Base-by-base conservation (phyloP, 345 rosid genomes). In the Lepidium sativum region DNA sequence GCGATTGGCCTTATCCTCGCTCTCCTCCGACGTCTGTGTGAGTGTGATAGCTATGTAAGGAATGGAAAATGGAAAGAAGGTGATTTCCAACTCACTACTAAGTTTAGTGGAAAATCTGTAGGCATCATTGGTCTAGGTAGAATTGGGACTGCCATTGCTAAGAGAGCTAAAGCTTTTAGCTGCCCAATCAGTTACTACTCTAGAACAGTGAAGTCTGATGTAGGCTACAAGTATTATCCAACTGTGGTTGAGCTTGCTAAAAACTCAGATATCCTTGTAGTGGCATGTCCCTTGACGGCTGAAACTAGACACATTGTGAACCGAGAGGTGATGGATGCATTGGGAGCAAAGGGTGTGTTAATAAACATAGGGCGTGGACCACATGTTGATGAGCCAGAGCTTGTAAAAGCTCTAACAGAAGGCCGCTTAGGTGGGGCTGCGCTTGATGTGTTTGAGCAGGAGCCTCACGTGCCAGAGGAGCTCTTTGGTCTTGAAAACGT, bases 101-200 rank as follows among this genome's bases (percentile, higher is more conserved):
- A 89, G 96, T 88, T 88, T 67, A 77, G 69, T 49, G 88, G 87
- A 10, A 88, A 88, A 64, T 56, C 78, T 1, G 83, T 86, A 50
- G 90, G 96, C 35, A 86, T 86, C 57, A 75, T 88, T 37, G 92
- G 92, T 42, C 54, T 86, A 51, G 96, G 92, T 35, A 80, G 92
- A 73, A 88, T 86, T 37, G 92, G 96, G 54, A 54, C 80, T 53
- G 92, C 89, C 50, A 69, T 82, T 35, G 90, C 90, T 0, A 77
- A 77, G 78, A 82, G 96, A 75, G 92, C 88, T 33, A 83, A 84
- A 71, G 96, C 86, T 33, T 86, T 88, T 72, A 75, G 72, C 63
- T 88, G 92, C 69, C 79, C 92, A 31, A 79, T 82, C n/a, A 76
- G 75, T 62, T 88, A 88, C 79, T 72, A 70, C 77, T 60, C 86